These are phyloP conservation scores for Cadophora malorum DNA, from an alignment of 2,329 filamentous ascomycete species.

Conservation along the genomic window DNA sequence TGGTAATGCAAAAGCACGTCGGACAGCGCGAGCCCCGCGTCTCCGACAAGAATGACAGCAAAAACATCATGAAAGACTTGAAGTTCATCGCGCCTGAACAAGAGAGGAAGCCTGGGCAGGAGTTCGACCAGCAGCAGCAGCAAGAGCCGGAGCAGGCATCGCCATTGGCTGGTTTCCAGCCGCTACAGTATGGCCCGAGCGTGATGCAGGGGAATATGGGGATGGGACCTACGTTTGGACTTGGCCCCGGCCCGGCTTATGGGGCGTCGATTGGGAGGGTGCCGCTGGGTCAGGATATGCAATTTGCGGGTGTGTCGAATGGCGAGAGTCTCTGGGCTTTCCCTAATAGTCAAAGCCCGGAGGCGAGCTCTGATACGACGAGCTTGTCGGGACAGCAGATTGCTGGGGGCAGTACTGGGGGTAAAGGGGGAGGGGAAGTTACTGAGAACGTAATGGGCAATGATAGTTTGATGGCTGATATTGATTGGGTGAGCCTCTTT, in stretches of 20 bases:
- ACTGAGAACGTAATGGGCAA: conserved; percentile 32
- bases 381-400: conserved; percentile 41
- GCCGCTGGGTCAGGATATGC: conserved; percentile 33
- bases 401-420: neutral
- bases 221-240: neutral
- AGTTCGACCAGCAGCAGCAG: conserved; percentile 9
- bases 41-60: conserved; percentile 27
- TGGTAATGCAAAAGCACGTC: conserved; percentile 43
- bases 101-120: neutral
- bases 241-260: conserved; percentile 11
- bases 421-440: conserved; percentile 18
- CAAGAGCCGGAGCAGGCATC: conserved; percentile 8
- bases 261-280: conserved; percentile 19
- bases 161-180: neutral
- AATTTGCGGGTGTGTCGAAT: conserved; percentile 56
- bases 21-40: conserved; percentile 33
- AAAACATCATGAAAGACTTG: conserved; percentile 20
- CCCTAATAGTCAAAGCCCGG: conserved; percentile 50
- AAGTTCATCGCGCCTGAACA: neutral
- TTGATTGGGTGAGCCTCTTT: conserved; percentile 66
- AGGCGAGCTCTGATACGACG: conserved; percentile 51
- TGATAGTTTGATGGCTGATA: conserved; percentile 55
- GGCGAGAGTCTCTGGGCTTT: conserved; percentile 55
- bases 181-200: conserved; percentile 1
- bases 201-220: neutral